A percentile compares a stretch with the other conserved stretches of the same genome.
These are phyloP conservation scores for Astragalus glycyphyllos DNA, from an alignment of 306 rosid genomes.

Conservation along the genomic window DNA sequence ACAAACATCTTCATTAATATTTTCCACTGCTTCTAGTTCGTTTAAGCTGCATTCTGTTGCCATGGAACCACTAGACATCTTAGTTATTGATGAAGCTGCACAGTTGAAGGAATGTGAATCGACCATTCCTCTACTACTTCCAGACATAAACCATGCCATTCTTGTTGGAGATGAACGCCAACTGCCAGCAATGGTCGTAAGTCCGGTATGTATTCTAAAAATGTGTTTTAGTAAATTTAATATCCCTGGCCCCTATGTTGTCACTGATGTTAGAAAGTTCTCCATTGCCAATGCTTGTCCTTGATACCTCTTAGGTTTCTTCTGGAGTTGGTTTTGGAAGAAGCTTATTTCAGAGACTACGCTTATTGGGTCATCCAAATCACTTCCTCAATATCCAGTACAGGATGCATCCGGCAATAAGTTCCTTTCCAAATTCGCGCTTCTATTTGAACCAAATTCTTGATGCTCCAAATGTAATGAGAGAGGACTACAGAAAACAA, in stretches of 20 bases:
- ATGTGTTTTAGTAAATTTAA: background rate
- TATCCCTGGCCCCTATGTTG: background rate
- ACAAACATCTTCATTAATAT: constrained; percentile 61
- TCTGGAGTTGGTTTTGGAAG: constrained; percentile 66
- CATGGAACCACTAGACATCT: constrained; percentile 53
- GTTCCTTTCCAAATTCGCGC: constrained; percentile 67
- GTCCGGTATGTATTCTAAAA: constrained; percentile 55
- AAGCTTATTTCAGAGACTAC: constrained; percentile 77
- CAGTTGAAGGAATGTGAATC: constrained; percentile 84
- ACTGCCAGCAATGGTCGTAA: constrained; percentile 71
- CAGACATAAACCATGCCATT: constrained; percentile 57
- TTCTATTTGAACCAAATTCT: constrained; percentile 60
- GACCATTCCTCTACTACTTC: constrained; percentile 67
- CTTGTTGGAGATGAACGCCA: constrained; percentile 86
- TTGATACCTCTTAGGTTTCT: constrained; percentile 53
- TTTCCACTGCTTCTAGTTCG: constrained; percentile 77
- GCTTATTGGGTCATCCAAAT: constrained; percentile 53
- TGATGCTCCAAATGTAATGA: constrained; percentile 62
- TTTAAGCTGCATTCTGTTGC: constrained; percentile 52
- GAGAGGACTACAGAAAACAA: constrained; percentile 50
- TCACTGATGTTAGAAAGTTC: background rate
- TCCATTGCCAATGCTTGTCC: background rate
- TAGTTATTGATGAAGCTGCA: constrained; percentile 88
- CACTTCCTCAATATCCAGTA: constrained; percentile 73
- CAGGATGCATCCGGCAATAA: constrained; percentile 86